phyloP scores from a whole-genome alignment of 495 filamentous ascomycete species.

The Cairneyella variabilis region DNA sequence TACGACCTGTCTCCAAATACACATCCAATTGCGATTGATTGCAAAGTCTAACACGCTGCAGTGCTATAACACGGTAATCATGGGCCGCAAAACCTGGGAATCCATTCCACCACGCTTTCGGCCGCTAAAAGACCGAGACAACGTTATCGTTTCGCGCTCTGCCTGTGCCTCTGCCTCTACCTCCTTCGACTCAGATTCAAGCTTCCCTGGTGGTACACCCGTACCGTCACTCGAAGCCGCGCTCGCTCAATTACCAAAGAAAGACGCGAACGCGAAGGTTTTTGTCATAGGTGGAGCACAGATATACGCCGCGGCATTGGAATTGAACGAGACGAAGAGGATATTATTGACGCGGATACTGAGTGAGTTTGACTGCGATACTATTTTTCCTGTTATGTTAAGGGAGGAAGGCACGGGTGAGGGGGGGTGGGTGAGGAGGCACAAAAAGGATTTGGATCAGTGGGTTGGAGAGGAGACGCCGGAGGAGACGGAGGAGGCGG shows the following conservation, averaged over 20 bases:
- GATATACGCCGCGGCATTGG: constrained; percentile 71
- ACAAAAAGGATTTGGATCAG: constrained; percentile 44
- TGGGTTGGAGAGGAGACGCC: constrained; percentile 58
- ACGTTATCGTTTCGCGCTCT: constrained; percentile 67
- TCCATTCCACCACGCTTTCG: constrained; percentile 71
- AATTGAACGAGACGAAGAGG: constrained; percentile 39
- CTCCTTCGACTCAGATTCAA: no score
- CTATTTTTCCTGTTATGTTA: constrained; percentile 69
- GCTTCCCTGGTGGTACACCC: constrained; percentile 25
- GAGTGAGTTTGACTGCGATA: constrained; percentile 80
- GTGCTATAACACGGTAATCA: constrained; percentile 74
- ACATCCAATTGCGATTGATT: not conserved
- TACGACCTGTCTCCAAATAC: not conserved
- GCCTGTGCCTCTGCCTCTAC: constrained; percentile 6
- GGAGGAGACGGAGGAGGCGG: constrained; percentile 47
- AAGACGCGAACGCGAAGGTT: constrained; percentile 42
- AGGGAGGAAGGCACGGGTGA: constrained; percentile 28
- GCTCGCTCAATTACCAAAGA: constrained; percentile 34
- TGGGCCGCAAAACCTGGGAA: constrained; percentile 96
- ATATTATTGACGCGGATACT: constrained; percentile 63
- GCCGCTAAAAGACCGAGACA: constrained; percentile 74
- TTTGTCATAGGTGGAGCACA: constrained; percentile 90
- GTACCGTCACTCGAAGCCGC: constrained; percentile 53
- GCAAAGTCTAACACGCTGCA: not conserved
- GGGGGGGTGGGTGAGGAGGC: constrained; percentile 47